Evolutionary conservation across 176 grass and related monocot genomes (phyloP).

Genomic region (Oryza punctata): DNA sequence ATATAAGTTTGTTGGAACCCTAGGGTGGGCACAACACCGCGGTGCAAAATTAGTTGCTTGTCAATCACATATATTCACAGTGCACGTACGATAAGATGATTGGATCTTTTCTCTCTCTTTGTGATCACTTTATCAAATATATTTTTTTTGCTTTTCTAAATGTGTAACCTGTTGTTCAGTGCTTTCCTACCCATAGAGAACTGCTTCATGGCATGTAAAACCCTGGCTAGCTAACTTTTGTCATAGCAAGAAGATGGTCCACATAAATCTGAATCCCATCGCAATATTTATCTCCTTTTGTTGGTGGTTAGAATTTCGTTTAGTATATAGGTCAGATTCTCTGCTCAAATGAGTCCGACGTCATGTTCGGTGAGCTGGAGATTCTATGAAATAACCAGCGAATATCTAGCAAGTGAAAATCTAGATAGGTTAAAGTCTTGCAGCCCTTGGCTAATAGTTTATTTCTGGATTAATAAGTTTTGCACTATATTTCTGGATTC

Average conservation of each 20-base stretch:
- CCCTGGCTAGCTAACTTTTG: not conserved
- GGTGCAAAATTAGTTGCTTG: constrained; percentile 29
- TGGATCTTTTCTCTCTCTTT: not conserved
- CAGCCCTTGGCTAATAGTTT: not conserved
- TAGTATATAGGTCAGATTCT: not conserved
- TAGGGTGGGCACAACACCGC: constrained; percentile 15
- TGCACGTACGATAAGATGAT: constrained; percentile 11
- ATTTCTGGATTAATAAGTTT: not conserved
- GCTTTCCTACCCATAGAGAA: constrained; percentile 9
- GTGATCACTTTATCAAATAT: not conserved
- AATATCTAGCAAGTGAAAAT: not conserved
- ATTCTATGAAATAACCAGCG: not conserved
- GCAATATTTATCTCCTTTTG: constrained; percentile 15
- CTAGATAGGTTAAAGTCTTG: not conserved
- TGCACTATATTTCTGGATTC: too few relatives aligned
- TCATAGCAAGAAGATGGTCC: constrained; percentile 17
- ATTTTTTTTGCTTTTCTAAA: not conserved
- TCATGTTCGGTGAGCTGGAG: not conserved
- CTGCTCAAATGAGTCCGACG: not conserved
- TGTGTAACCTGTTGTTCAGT: constrained; percentile 17
- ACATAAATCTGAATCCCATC: constrained; percentile 26
- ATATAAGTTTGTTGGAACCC: not conserved
- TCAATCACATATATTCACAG: constrained; percentile 21
- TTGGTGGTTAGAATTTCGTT: not conserved
- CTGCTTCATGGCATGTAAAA: constrained; percentile 15